Evolutionary conservation across 116 monocot genomes (phyloP).

Genomic region (Zostera marina): DNA sequence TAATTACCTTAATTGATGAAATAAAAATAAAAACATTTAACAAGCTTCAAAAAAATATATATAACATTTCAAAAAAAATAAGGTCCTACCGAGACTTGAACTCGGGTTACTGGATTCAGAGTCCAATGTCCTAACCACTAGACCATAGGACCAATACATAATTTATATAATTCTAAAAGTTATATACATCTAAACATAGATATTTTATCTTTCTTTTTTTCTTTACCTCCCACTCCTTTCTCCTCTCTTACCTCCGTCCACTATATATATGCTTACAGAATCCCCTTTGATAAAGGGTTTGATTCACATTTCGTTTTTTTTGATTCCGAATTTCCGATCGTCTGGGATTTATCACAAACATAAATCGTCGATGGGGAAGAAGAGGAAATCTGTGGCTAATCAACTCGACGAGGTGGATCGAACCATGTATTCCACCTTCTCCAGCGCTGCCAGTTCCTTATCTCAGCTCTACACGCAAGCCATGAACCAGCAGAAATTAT

Average conservation of each 20-base stretch:
- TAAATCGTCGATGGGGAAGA: constrained; percentile 42
- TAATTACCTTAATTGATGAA: too few species aligned
- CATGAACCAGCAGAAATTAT: constrained; percentile 74
- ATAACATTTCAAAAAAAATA: not conserved
- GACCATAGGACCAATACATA: constrained; percentile 4
- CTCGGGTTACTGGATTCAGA: constrained; percentile 11
- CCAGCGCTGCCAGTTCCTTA: constrained; percentile 71
- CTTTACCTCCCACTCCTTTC: not conserved
- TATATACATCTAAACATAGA: too few species aligned
- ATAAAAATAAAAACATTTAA: too few species aligned
- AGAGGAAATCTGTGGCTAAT: constrained; percentile 63
- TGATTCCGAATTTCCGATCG: not conserved
- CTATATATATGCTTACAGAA: too few species aligned
- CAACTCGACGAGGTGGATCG: constrained; percentile 73
- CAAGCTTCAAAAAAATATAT: too few species aligned
- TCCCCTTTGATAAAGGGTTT: not conserved
- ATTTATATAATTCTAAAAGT: too few species aligned
- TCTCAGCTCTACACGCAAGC: constrained; percentile 76
- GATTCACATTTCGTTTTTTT: not conserved
- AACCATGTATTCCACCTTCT: constrained; percentile 63
- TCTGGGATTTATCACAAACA: not conserved
- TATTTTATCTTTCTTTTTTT: not conserved
- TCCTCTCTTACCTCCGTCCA: not conserved
- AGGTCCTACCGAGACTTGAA: constrained; percentile 10
- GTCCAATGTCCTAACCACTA: constrained; percentile 9